phyloP scores from a whole-genome alignment of 2,329 filamentous ascomycete species.

The Lomentospora prolificans region DNA sequence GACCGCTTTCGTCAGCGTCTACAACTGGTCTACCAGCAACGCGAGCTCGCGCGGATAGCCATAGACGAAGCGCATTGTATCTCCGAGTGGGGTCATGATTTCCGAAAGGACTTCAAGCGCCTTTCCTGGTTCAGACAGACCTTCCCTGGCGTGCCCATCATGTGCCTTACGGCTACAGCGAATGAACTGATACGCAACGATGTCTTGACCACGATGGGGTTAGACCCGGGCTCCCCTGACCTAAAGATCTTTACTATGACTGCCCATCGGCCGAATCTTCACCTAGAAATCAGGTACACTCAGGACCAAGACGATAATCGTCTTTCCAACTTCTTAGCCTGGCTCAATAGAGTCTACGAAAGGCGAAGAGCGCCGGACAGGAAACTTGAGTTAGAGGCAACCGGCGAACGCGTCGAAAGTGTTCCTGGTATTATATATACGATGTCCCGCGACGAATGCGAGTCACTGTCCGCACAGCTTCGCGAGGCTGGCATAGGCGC shows the following conservation, averaged over 20 bases:
- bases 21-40: slow-evolving; percentile 64
- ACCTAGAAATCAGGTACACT: slow-evolving; percentile 82
- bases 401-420: slow-evolving; percentile 47
- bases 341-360: slow-evolving; percentile 64
- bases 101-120: slow-evolving; percentile 83
- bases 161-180: slow-evolving; percentile 86
- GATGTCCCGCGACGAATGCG: slow-evolving; percentile 64
- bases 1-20: slow-evolving; percentile 69
- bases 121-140: slow-evolving; percentile 76
- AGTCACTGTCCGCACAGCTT: slow-evolving; percentile 56
- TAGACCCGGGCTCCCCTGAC: slow-evolving; percentile 48
- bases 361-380: slow-evolving; percentile 54
- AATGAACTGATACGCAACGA: slow-evolving; percentile 74
- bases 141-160: slow-evolving; percentile 80
- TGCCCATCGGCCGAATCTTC: slow-evolving; percentile 74
- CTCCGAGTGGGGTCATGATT: slow-evolving; percentile 97
- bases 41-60: slow-evolving; percentile 77
- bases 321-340: slow-evolving; percentile 63
- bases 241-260: slow-evolving; percentile 73
- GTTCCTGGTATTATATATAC: slow-evolving; percentile 76
- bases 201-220: slow-evolving; percentile 63
- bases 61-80: slow-evolving; percentile 96
- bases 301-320: slow-evolving; percentile 63
- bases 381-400: slow-evolving; percentile 44
- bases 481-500: slow-evolving; percentile 62